Percentiles rank a stretch among this genome's conserved stretches.
Evolutionary conservation across 768 basidiomycete species (phyloP).

Genomic region (Phanerochaete carnosa): DNA sequence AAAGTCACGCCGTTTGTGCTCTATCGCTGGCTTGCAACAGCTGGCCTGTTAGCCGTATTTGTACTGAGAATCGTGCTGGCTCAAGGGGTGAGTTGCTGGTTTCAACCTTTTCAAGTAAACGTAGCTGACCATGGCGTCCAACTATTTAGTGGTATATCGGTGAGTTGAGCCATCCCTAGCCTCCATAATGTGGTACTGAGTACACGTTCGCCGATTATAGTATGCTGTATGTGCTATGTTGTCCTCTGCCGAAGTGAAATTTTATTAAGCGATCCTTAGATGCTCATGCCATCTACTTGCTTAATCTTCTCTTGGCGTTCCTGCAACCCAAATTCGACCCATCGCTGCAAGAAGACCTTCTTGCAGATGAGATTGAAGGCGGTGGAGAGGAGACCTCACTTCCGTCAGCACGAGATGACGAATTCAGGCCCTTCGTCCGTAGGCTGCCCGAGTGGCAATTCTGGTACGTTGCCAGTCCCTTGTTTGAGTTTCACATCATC

Average conservation of each 20-base stretch:
- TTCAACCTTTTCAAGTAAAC: background rate
- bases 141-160: constrained; percentile 85
- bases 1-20: constrained; percentile 85
- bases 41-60: constrained; percentile 70
- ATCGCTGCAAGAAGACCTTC: constrained; percentile 87
- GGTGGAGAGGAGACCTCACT: constrained; percentile 64
- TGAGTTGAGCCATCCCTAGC: constrained; percentile 39
- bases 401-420: constrained; percentile 79
- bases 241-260: background rate
- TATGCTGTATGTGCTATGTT: constrained; percentile 9
- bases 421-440: constrained; percentile 96
- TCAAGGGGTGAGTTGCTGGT: constrained; percentile 71
- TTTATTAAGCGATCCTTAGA: constrained; percentile 41
- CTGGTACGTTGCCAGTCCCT: constrained; percentile 50
- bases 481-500: background rate
- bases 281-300: constrained; percentile 90
- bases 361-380: constrained; percentile 94
- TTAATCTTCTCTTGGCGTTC: constrained; percentile 96
- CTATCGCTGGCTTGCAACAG: constrained; percentile 85
- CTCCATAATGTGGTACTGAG: background rate
- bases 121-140: constrained; percentile 3
- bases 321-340: constrained; percentile 98
- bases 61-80: constrained; percentile 80
- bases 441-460: constrained; percentile 96
- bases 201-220: background rate